Evolutionary conservation across 106 monocot genomes (phyloP).

Genomic region (Acorus calamus): DNA sequence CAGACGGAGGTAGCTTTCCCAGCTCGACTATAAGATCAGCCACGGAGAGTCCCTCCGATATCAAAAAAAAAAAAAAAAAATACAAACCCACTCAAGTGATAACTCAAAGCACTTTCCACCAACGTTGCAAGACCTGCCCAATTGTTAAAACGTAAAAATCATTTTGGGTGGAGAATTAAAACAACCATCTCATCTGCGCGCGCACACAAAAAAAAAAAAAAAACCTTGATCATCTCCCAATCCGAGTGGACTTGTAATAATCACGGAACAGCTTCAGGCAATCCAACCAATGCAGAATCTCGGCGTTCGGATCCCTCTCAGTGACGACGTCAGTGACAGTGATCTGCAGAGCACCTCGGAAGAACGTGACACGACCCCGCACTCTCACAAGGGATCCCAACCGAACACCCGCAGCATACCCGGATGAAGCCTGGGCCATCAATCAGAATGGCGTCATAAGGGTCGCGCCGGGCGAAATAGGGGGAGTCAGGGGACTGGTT

Average conservation of each 20-base stretch:
- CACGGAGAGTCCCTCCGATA: too few species aligned
- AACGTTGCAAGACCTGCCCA: too few species aligned
- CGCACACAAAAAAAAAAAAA: too few species aligned
- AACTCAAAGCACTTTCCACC: too few species aligned
- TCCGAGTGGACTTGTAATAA: slow-evolving; percentile 13
- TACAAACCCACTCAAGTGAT: too few species aligned
- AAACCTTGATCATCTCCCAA: too few species aligned
- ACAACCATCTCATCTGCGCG: too few species aligned
- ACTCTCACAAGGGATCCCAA: slow-evolving; percentile 65
- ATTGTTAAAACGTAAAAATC: too few species aligned
- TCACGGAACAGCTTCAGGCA: slow-evolving; percentile 40
- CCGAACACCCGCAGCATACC: slow-evolving; percentile 27
- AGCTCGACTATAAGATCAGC: too few species aligned
- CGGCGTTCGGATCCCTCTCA: slow-evolving; percentile 73
- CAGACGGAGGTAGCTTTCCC: too few species aligned
- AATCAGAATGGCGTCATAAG: slow-evolving; percentile 13
- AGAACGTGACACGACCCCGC: slow-evolving; percentile 46
- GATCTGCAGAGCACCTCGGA: slow-evolving; percentile 43
- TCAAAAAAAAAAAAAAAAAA: too few species aligned
- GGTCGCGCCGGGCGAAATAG: neutral
- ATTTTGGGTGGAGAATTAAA: too few species aligned
- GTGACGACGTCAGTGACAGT: slow-evolving; percentile 53
- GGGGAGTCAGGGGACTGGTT: slow-evolving; percentile 26
- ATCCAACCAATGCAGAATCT: slow-evolving; percentile 65
- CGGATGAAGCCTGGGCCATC: slow-evolving; percentile 15